Percentiles rank a stretch among this genome's conserved stretches.
Conservation (phyloP, 306 rosid genomes). For the Acacia melanoxylon region DNA sequence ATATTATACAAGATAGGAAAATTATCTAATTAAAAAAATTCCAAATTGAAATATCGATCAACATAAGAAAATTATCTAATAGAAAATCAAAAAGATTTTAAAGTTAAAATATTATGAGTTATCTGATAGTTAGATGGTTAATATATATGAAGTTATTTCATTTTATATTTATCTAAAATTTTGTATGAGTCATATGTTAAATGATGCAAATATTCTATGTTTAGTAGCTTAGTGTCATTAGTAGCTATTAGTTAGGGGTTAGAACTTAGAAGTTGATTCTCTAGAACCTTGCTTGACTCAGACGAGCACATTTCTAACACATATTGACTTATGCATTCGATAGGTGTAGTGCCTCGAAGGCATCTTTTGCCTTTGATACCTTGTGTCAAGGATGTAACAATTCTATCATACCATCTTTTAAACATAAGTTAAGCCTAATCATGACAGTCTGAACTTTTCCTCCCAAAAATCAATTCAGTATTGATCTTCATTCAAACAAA, state of each 20-base stretch:
- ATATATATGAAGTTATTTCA: background rate
- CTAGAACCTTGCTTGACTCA: background rate
- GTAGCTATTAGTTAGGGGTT: background rate
- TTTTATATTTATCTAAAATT: too few relatives aligned
- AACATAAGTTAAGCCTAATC: background rate
- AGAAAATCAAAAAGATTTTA: too few relatives aligned
- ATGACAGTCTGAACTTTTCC: background rate
- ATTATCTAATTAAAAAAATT: too few relatives aligned
- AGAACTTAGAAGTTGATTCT: background rate
- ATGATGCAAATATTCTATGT: background rate
- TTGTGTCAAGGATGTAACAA: background rate
- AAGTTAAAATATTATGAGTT: background rate
- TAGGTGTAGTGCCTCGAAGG: background rate
- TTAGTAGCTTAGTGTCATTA: background rate
- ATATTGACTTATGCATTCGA: background rate
- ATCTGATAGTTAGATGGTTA: background rate
- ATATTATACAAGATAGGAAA: too few relatives aligned
- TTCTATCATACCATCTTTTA: background rate
- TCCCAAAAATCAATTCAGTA: background rate
- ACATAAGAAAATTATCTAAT: background rate
- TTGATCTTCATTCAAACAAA: conserved; percentile 1
- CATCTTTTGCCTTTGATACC: background rate
- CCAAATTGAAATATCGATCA: background rate
- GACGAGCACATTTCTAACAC: background rate
- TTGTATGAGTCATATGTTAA: background rate